Percentiles rank a stretch among this genome's conserved stretches.
phyloP scores from a whole-genome alignment of 2,329 filamentous ascomycete genomes.

The Xenosphaeropsis pyriputrescens region DNA sequence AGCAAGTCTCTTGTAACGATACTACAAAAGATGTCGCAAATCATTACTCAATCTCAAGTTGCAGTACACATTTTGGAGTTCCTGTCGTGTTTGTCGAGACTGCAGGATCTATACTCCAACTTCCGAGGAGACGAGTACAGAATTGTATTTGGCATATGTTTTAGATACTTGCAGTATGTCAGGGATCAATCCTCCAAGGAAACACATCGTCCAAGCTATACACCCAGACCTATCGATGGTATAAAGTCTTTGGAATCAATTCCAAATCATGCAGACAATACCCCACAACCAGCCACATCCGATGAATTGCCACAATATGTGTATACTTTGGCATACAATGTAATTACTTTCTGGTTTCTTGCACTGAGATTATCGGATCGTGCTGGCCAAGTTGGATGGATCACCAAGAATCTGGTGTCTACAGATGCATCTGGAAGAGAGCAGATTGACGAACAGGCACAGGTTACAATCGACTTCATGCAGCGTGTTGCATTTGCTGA shows the following conservation, averaged over 20 bases:
- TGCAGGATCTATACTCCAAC: conserved; percentile 76
- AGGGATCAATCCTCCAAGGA: conserved; percentile 41
- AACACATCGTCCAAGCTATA: conserved; percentile 11
- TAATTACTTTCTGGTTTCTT: conserved; percentile 95
- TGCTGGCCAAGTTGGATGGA: conserved; percentile 75
- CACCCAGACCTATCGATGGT: conserved; percentile 19
- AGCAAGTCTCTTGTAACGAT: conserved; percentile 76
- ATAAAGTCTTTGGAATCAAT: conserved; percentile 21
- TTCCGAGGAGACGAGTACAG: conserved; percentile 86
- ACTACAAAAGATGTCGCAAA: conserved; percentile 84
- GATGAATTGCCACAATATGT: conserved; percentile 88
- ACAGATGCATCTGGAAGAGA: conserved; percentile 62
- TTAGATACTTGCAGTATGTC: conserved; percentile 83
- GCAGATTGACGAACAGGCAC: conserved; percentile 76
- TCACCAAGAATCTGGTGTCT: conserved; percentile 70
- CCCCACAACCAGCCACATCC: conserved; percentile 25
- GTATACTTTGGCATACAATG: conserved; percentile 84
- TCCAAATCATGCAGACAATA: conserved; percentile 25
- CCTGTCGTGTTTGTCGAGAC: conserved; percentile 71
- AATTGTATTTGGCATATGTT: conserved; percentile 88
- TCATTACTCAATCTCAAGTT: conserved; percentile 85
- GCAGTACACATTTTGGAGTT: conserved; percentile 95
- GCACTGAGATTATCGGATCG: conserved; percentile 75
- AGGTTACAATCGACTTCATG: conserved; percentile 92
- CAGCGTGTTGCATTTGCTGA: conserved; percentile 78